phyloP scores from a whole-genome alignment of 2,329 filamentous ascomycete genomes.

The Ascochyta fabae region DNA sequence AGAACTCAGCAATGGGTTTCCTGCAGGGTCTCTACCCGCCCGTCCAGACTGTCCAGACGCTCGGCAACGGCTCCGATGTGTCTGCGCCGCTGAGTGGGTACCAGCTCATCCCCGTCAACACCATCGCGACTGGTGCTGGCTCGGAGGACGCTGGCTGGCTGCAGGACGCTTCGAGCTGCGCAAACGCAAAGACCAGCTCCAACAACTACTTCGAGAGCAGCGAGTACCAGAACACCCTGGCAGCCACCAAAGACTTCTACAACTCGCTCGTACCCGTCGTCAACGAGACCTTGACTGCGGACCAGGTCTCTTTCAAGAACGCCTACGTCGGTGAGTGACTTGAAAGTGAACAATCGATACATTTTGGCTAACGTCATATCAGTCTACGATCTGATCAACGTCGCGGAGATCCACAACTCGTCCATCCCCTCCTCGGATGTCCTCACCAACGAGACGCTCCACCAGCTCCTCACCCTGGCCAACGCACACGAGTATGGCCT shows the following conservation, averaged over 20 bases:
- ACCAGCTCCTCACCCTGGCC: constrained; percentile 74
- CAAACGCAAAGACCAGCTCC: constrained; percentile 62
- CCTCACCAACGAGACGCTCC: constrained; percentile 67
- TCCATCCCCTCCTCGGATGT: constrained; percentile 62
- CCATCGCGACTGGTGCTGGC: constrained; percentile 65
- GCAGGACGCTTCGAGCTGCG: constrained; percentile 63
- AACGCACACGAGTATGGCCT: constrained; percentile 82
- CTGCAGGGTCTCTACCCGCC: constrained; percentile 88
- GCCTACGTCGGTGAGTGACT: constrained; percentile 64
- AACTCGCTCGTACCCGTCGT: constrained; percentile 58
- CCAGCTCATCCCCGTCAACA: constrained; percentile 79
- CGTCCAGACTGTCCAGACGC: constrained; percentile 61
- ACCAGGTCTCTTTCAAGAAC: constrained; percentile 64
- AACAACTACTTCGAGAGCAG: constrained; percentile 63
- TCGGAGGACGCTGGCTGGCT: constrained; percentile 65
- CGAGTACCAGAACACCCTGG: constrained; percentile 57
- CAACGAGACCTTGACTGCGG: constrained; percentile 57
- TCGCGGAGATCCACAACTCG: constrained; percentile 67
- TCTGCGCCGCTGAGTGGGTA: constrained; percentile 77
- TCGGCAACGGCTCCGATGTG: constrained; percentile 73
- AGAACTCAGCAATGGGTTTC: constrained; percentile 80
- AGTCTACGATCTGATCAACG: constrained; percentile 69
- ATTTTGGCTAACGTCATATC: not conserved
- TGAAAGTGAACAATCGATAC: not conserved
- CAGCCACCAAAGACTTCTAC: constrained; percentile 63